These are phyloP conservation scores for Pezicula carpinea DNA, from an alignment of 2,329 filamentous ascomycete species.

Conservation along the genomic window DNA sequence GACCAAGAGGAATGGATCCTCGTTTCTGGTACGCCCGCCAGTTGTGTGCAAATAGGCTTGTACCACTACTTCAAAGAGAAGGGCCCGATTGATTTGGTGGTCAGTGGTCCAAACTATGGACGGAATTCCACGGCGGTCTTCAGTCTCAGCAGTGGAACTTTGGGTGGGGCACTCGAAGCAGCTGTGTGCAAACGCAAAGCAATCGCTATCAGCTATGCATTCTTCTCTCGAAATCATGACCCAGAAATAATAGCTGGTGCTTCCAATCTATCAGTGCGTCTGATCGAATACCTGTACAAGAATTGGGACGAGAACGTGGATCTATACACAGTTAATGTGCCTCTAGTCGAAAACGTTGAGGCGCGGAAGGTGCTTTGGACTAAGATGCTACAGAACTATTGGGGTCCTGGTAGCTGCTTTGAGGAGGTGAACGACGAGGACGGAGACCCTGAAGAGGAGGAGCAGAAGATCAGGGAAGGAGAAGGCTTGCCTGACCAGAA, in stretches of 20 bases:
- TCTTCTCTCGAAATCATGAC: constrained; percentile 81
- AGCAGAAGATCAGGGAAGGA: constrained; percentile 67
- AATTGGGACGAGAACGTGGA: constrained; percentile 74
- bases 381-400: constrained; percentile 84
- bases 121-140: constrained; percentile 79
- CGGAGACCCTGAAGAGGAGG: constrained; percentile 62
- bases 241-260: constrained; percentile 74
- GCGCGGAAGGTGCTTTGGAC: constrained; percentile 74
- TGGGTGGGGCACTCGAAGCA: constrained; percentile 74
- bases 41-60: constrained; percentile 76
- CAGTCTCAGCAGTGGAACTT: constrained; percentile 70
- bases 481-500: constrained; percentile 40
- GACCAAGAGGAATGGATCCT: constrained; percentile 74
- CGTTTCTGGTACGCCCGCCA: constrained; percentile 76
- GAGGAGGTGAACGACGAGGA: constrained; percentile 67
- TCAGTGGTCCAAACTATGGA: constrained; percentile 79
- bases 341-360: constrained; percentile 72
- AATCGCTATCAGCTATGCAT: constrained; percentile 86
- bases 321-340: constrained; percentile 89
- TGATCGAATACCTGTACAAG: constrained; percentile 73
- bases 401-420: constrained; percentile 82
- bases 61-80: constrained; percentile 73
- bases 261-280: constrained; percentile 64
- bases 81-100: constrained; percentile 69
- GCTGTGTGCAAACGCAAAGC: constrained; percentile 65